Evolutionary conservation across 179 eudicot genomes (phyloP).

Genomic region (Silene vulgaris): DNA sequence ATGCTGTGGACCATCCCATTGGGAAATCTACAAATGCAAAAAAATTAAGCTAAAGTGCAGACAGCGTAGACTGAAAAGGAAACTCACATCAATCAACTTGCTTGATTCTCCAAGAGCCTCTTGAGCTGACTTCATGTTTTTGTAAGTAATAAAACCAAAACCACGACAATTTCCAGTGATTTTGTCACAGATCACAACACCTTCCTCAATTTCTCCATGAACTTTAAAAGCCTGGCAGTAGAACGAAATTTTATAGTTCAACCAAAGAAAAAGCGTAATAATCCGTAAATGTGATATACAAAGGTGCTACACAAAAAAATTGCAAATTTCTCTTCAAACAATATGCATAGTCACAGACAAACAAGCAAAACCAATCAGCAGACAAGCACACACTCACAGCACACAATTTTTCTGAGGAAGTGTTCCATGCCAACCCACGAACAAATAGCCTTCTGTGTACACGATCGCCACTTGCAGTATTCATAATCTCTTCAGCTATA

Average conservation of each 20-base stretch:
- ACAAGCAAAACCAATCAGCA: constrained; percentile 32
- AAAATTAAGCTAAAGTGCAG: no score
- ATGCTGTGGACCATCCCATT: no score
- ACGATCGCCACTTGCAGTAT: constrained; percentile 68
- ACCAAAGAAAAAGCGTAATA: background rate
- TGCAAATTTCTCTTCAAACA: constrained; percentile 16
- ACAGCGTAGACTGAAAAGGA: no score
- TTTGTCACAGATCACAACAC: constrained; percentile 63
- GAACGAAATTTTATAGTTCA: constrained; percentile 9
- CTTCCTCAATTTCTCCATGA: constrained; percentile 72
- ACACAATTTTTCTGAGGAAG: constrained; percentile 73
- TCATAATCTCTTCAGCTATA: constrained; percentile 65
- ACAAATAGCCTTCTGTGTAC: constrained; percentile 81
- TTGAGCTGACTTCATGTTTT: no score
- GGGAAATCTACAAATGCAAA: no score
- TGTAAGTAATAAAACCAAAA: constrained; percentile 57
- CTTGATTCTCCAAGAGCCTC: no score
- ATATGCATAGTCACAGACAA: constrained; percentile 23
- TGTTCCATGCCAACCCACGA: constrained; percentile 77
- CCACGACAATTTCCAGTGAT: constrained; percentile 64
- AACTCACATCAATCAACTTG: no score
- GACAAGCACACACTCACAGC: constrained; percentile 67
- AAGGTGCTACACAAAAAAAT: background rate
- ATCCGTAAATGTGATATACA: constrained; percentile 3
- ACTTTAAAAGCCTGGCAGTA: constrained; percentile 44